phyloP scores from a whole-genome alignment of 1,139 yeast genomes.

The Sugiyamaella paludigena region DNA sequence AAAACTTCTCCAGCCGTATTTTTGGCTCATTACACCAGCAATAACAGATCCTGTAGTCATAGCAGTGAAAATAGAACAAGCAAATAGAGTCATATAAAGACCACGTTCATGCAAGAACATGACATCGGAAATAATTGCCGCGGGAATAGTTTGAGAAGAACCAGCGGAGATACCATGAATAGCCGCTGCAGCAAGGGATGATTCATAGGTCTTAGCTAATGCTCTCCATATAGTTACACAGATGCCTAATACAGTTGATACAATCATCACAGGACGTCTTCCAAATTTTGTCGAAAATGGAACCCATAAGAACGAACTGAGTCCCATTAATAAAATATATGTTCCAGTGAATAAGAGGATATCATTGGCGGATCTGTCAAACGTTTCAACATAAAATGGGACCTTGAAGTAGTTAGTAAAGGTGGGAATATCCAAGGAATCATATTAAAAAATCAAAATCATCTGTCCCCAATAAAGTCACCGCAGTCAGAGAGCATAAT shows the following conservation, averaged over 20 bases:
- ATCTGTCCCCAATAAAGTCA: too few relatives aligned
- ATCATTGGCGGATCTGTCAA: slow-evolving; percentile 29
- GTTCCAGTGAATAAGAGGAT: slow-evolving; percentile 34
- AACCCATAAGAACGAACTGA: slow-evolving; percentile 34
- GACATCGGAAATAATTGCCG: slow-evolving; percentile 37
- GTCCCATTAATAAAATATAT: slow-evolving; percentile 32
- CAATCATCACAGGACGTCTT: slow-evolving; percentile 35
- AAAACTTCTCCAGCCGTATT: slow-evolving; percentile 40
- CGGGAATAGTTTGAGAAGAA: slow-evolving; percentile 39
- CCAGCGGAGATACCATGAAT: slow-evolving; percentile 37
- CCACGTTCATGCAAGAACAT: slow-evolving; percentile 40
- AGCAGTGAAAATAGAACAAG: slow-evolving; percentile 33
- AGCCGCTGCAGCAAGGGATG: slow-evolving; percentile 35
- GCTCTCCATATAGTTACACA: slow-evolving; percentile 38
- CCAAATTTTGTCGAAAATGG: slow-evolving; percentile 37
- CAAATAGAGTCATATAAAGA: slow-evolving; percentile 32
- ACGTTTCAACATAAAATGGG: slow-evolving; percentile 27
- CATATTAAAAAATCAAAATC: too few relatives aligned
- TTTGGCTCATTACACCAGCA: slow-evolving; percentile 36
- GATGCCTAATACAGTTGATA: slow-evolving; percentile 34
- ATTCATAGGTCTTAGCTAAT: slow-evolving; percentile 33
- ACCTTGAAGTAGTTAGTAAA: background rate
- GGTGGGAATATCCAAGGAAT: too few relatives aligned
- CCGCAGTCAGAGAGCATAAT: too few relatives aligned
- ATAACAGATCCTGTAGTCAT: slow-evolving; percentile 35